Conservation (phyloP, 2,329 filamentous ascomycete species). For the Cladosporium sp. region DNA sequence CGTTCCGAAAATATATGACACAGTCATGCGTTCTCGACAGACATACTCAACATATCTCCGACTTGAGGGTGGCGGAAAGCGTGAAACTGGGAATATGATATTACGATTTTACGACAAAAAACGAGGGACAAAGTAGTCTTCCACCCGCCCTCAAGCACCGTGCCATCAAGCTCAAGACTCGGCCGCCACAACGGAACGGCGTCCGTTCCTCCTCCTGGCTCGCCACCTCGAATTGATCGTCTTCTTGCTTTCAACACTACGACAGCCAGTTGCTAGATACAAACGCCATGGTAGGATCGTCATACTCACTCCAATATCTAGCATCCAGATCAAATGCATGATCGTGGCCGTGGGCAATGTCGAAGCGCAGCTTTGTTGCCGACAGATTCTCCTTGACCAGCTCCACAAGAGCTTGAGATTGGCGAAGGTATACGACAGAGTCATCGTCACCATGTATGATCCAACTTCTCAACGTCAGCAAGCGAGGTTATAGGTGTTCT, state of each 20-base stretch:
- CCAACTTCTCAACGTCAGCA: not conserved
- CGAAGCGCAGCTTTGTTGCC: slow-evolving; percentile 2
- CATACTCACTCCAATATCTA: not conserved
- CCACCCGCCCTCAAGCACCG: not conserved
- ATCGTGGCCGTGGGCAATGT: slow-evolving; percentile 6
- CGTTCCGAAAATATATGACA: not conserved
- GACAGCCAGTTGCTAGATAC: not conserved
- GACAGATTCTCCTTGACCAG: not conserved
- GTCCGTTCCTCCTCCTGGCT: not conserved
- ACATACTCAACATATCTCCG: too few species aligned
- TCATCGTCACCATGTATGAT: slow-evolving; percentile 12
- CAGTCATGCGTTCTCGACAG: too few species aligned
- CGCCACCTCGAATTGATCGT: not conserved
- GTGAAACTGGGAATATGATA: too few species aligned
- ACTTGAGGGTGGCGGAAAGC: too few species aligned
- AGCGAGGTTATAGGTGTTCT: too few species aligned
- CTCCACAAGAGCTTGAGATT: not conserved
- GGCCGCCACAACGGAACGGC: not conserved
- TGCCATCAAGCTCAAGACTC: too few species aligned
- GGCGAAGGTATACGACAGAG: slow-evolving; percentile 10
- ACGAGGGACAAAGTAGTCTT: not conserved
- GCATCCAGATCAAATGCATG: slow-evolving; percentile 16
- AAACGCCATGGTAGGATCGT: slow-evolving; percentile 14
- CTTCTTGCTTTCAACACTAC: not conserved
- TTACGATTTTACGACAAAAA: not conserved